A percentile compares a stretch with the other conserved stretches of the same genome.
These are phyloP conservation scores for Alternaria longipes DNA, from an alignment of 2,329 filamentous ascomycete genomes.

Conservation along the genomic window DNA sequence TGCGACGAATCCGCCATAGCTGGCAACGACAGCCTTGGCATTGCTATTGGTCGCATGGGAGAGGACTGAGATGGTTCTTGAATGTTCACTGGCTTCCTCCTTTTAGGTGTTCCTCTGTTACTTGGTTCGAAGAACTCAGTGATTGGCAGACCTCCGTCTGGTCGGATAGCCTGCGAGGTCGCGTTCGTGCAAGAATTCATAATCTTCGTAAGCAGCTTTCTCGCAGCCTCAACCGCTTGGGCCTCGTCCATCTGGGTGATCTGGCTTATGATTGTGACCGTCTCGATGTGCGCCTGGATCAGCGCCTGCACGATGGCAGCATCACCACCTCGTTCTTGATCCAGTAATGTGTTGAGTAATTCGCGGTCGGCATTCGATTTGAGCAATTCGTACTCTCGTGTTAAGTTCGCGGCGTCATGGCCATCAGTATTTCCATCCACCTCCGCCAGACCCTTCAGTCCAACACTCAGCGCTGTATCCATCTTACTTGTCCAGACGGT, in stretches of 20 bases:
- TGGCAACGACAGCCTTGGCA: conserved; percentile 26
- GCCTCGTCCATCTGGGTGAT: conserved; percentile 84
- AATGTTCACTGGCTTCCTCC: conserved; percentile 63
- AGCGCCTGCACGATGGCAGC: conserved; percentile 81
- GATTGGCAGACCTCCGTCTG: conserved; percentile 74
- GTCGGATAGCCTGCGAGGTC: conserved; percentile 86
- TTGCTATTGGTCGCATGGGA: conserved; percentile 54
- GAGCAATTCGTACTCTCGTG: conserved; percentile 84
- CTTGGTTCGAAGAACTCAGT: conserved; percentile 74
- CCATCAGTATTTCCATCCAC: conserved; percentile 71
- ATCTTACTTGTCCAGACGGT: conserved; percentile 87
- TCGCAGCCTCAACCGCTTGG: conserved; percentile 82
- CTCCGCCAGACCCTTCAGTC: conserved; percentile 77
- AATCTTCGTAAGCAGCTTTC: conserved; percentile 77
- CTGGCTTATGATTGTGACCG: conserved; percentile 81
- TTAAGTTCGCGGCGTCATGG: conserved; percentile 75
- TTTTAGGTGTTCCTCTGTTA: conserved; percentile 79
- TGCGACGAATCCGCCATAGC: conserved; percentile 47
- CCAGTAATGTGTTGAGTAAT: conserved; percentile 76
- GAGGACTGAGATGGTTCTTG: conserved; percentile 60
- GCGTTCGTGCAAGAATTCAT: conserved; percentile 78
- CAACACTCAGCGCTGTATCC: conserved; percentile 87
- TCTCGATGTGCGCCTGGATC: conserved; percentile 90
- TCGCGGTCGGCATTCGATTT: conserved; percentile 86
- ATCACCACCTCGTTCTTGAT: conserved; percentile 85